Conservation (phyloP, 768 basidiomycete species). For the Mrakia blollopis region DNA sequence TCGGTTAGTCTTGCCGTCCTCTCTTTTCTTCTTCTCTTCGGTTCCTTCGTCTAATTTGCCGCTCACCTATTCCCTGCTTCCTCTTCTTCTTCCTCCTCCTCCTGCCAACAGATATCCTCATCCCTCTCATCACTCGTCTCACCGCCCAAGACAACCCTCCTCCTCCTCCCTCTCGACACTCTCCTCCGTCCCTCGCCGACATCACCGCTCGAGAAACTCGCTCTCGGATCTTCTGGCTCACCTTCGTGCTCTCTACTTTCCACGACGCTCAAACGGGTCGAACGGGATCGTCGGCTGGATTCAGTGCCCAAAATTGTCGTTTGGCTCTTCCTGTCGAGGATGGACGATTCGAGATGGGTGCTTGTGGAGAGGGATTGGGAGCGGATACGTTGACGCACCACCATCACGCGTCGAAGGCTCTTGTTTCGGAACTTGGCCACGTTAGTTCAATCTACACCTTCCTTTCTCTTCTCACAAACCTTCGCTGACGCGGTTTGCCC, state of each 20-base stretch:
- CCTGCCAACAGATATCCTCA: slow-evolving; percentile 7
- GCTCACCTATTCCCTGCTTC: not conserved
- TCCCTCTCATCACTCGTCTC: slow-evolving; percentile 18
- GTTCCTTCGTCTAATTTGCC: not conserved
- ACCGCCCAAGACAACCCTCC: slow-evolving; percentile 21
- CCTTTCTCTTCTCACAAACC: not conserved
- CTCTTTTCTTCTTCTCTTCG: not conserved
- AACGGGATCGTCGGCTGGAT: not conserved
- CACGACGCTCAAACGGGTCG: slow-evolving; percentile 13
- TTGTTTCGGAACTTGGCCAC: slow-evolving; percentile 23
- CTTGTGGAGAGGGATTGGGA: slow-evolving; percentile 10
- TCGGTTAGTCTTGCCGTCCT: slow-evolving; percentile 5
- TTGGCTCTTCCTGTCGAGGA: slow-evolving; percentile 27
- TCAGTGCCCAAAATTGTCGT: slow-evolving; percentile 17
- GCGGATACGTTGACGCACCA: slow-evolving; percentile 17
- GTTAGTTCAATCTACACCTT: not conserved
- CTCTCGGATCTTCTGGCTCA: slow-evolving; percentile 24
- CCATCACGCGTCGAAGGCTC: not conserved
- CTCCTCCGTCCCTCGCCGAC: not conserved
- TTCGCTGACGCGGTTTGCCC: not conserved
- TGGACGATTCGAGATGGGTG: slow-evolving; percentile 23
- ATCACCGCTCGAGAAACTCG: slow-evolving; percentile 25
- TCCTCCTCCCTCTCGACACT: not conserved
- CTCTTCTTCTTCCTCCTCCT: not conserved
- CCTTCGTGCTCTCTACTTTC: slow-evolving; percentile 22